Percentiles rank a stretch among this genome's conserved stretches.
Evolutionary conservation across 768 basidiomycete species (phyloP).

Genomic region (Tylopilus subfusipes): DNA sequence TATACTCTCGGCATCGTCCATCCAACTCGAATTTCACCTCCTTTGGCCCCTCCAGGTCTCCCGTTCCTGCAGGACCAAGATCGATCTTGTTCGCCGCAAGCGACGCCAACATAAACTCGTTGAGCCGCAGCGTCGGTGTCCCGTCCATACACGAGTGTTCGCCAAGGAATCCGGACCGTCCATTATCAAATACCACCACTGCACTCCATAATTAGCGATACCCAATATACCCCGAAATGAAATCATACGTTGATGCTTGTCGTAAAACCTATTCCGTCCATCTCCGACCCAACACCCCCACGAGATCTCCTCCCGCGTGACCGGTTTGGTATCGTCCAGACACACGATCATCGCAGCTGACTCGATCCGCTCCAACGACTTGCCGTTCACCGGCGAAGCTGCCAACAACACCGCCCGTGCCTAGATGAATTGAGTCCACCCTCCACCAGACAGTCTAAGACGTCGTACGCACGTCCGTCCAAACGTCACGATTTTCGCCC

Average conservation of each 20-base stretch:
- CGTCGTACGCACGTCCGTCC: conserved; percentile 84
- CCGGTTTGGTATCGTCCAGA: conserved; percentile 78
- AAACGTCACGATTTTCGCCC: conserved; percentile 82
- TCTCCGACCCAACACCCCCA: conserved; percentile 88
- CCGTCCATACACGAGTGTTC: conserved; percentile 92
- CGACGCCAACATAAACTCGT: conserved; percentile 86
- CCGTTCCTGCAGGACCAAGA: conserved; percentile 53
- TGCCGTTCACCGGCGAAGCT: conserved; percentile 61
- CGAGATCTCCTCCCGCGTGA: conserved; percentile 77
- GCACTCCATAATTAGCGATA: conserved; percentile 1
- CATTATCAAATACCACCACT: conserved; percentile 96
- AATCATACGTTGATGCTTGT: conserved; percentile 87
- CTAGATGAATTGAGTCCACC: conserved; percentile 24
- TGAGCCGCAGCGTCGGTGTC: conserved; percentile 90
- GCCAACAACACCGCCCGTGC: conserved; percentile 60
- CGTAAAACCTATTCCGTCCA: conserved; percentile 89
- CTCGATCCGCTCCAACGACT: conserved; percentile 75
- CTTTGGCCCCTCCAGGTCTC: conserved; percentile 49
- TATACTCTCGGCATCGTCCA: conserved; percentile 44
- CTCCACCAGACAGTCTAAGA: conserved; percentile 16
- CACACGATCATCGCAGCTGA: conserved; percentile 85
- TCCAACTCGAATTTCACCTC: conserved; percentile 75
- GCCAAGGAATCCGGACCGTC: conserved; percentile 89
- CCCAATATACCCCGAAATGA: background rate
- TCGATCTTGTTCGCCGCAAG: conserved; percentile 72